These are phyloP conservation scores for Penicillium sclerotiorum DNA, from an alignment of 2,329 filamentous ascomycete species.

Conservation along the genomic window DNA sequence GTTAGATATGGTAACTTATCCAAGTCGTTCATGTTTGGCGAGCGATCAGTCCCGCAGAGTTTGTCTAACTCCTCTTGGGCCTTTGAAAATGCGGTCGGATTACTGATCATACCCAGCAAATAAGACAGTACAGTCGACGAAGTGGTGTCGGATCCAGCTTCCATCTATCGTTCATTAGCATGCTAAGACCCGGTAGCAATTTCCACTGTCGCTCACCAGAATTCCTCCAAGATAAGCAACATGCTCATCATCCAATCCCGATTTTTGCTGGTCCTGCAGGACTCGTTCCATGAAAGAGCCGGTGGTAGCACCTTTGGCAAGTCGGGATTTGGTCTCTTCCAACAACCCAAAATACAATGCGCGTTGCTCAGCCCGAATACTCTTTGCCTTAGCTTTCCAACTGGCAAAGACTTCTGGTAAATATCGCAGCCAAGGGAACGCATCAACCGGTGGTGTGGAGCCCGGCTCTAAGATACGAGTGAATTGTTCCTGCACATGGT, in stretches of 20 bases:
- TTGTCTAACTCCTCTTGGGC: not conserved
- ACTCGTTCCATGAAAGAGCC: not conserved
- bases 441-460: conserved; percentile 21
- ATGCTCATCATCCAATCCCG: not conserved
- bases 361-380: conserved; percentile 1
- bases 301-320: not conserved
- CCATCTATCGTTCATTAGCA: conserved; percentile 13
- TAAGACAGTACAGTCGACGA: conserved; percentile 22
- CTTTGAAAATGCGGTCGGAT: conserved; percentile 4
- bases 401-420: conserved; percentile 17
- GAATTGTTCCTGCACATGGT: conserved; percentile 3
- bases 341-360: not conserved
- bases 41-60: not conserved
- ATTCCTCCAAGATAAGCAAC: not conserved
- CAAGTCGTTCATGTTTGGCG: not conserved
- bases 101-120: conserved; percentile 15
- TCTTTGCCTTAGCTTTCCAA: conserved; percentile 9
- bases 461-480: conserved; percentile 16
- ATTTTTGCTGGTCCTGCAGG: not conserved
- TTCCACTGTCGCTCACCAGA: conserved; percentile 1
- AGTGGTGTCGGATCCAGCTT: conserved; percentile 28
- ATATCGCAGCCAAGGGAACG: conserved; percentile 16
- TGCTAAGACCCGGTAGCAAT: not conserved
- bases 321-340: not conserved
- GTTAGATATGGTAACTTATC: not conserved